Evolutionary conservation across 2,329 filamentous ascomycete species (phyloP), one percentile per base, ranked within the genome.

Genomic region (Aspergillus persii): DNA sequence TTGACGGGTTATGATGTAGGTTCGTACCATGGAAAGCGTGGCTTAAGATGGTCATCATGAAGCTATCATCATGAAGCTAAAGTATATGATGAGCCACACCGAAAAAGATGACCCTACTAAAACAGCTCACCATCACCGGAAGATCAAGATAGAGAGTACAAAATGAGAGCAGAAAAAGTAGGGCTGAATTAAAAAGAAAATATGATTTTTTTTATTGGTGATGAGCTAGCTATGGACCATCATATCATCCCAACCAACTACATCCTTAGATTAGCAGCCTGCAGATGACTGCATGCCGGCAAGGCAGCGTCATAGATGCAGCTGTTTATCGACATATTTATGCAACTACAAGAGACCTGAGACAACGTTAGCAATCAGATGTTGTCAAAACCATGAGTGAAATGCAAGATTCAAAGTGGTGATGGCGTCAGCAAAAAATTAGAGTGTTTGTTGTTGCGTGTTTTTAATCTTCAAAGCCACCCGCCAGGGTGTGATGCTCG

Each of bases 391-490:
- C 27, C 23, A 48, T 48, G 53, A 33, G 53, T 18, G 39, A 54
- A 33, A 47, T 33, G n/a, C 51, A 54, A 54, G 18, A 5, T 29
- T 30, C 11, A 48, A 33, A n/a, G 8, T n/a, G n/a, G 18, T 50
- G 50, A 48, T 52, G 73, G 73, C 72, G 76, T 88, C 85, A 87
- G 83, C 75, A 87, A 88, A 87, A 88, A 88, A 88, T 87, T 87
- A 88, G 84, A 88, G 84, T 87, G 80, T 84, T 60, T 84, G 80
- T 83, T 85, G 84, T 85, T 86, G 82, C 80, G 66, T 79, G 78
- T 82, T 80, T 73, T 82, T 76, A 66, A 74, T 86, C 84, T 77
- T 85, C 85, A 86, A 76, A 59, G 80, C 69, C 63, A 63, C 66
- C 67, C 69, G 53, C 62, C 64, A 62, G 73, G 74, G 72, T 70